These are phyloP conservation scores for Leccinum aurantiacum DNA, from an alignment of 768 basidiomycete species.

Conservation along the genomic window DNA sequence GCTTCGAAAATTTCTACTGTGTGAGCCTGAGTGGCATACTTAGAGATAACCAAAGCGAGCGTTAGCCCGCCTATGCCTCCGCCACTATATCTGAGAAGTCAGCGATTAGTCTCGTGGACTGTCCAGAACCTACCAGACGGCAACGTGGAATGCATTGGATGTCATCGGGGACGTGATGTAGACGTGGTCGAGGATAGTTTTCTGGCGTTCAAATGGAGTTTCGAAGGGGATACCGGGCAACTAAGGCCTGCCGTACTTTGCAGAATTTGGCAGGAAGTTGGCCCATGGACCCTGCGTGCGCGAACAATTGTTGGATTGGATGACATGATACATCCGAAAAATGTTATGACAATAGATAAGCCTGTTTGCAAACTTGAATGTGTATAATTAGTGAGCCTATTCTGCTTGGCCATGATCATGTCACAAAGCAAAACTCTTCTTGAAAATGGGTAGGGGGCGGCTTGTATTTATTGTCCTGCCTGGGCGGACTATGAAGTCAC, in stretches of 20 bases:
- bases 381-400: neutral
- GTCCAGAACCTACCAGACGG: neutral
- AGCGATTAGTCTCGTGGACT: neutral
- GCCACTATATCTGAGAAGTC: slow-evolving; percentile 26
- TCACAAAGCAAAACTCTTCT: no score
- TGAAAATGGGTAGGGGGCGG: no score
- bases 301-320: neutral
- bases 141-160: neutral
- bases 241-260: neutral
- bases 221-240: neutral
- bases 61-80: slow-evolving; percentile 40
- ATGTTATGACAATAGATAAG: neutral
- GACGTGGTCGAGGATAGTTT: neutral
- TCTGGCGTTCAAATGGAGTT: neutral
- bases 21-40: slow-evolving; percentile 18
- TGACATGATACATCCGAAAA: neutral
- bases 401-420: neutral
- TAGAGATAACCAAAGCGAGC: slow-evolving; percentile 32
- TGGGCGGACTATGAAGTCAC: neutral
- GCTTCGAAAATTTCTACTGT: slow-evolving; percentile 46
- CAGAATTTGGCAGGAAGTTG: neutral
- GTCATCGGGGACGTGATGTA: neutral
- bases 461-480: neutral
- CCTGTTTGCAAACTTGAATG: neutral
- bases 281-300: neutral